phyloP scores from a whole-genome alignment of 352 stramenopile genomes.

The Phytophthora cajani region DNA sequence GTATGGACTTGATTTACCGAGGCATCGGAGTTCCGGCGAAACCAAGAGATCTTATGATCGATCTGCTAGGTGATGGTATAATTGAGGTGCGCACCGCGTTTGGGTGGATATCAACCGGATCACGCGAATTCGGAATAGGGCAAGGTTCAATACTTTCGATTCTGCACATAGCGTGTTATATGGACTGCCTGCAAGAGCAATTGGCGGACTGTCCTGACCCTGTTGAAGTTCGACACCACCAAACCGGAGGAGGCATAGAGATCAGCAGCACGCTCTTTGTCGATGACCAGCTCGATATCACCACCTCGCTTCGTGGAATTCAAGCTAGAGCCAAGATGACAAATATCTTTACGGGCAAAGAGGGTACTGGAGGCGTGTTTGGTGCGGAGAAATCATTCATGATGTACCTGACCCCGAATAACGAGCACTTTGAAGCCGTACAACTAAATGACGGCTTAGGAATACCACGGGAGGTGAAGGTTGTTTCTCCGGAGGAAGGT shows the following conservation, averaged over 20 bases:
- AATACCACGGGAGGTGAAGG: background rate
- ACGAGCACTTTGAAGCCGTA: background rate
- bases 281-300: background rate
- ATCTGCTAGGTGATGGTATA: background rate
- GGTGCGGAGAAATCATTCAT: background rate
- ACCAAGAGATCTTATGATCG: too few species aligned
- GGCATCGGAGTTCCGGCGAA: too few species aligned
- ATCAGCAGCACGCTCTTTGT: background rate
- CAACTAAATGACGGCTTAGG: background rate
- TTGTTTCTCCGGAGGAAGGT: background rate
- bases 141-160: background rate
- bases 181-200: background rate
- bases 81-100: background rate
- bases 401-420: background rate
- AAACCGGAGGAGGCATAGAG: background rate
- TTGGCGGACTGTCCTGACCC: background rate
- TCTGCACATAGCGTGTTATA: background rate
- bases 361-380: background rate
- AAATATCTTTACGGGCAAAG: background rate
- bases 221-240: background rate
- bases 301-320: background rate
- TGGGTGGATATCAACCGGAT: background rate
- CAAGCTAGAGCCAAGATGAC: background rate
- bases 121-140: background rate
- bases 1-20: background rate